A percentile compares a stretch with the other conserved stretches of the same genome.
Conservation (phyloP, 345 rosid genomes). For the Hibiscus mutabilis region DNA sequence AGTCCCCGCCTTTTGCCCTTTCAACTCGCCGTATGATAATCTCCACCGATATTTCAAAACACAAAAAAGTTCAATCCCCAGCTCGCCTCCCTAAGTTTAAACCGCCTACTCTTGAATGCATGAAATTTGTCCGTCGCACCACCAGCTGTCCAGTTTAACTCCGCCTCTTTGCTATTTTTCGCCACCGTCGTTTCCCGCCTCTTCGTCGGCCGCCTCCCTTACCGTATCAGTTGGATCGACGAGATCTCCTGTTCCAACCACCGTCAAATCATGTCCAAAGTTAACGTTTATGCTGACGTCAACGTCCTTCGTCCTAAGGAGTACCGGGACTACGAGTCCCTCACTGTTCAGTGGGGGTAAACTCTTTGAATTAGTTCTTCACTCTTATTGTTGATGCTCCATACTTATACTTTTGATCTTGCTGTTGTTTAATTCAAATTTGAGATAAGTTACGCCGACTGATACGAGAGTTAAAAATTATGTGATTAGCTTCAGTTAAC, state of each 20-base stretch:
- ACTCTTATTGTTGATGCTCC: neutral
- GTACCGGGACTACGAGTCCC: neutral
- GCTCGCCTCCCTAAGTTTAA: too few relatives aligned
- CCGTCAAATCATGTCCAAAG: neutral
- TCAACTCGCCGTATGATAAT: neutral
- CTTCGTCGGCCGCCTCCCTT: constrained; percentile 24
- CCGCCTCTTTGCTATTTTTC: constrained; percentile 40
- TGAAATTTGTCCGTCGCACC: constrained; percentile 18
- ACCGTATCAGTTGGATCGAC: neutral
- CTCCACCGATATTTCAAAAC: neutral
- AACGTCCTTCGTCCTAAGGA: neutral
- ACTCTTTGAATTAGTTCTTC: neutral
- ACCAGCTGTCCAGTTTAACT: constrained; percentile 10
- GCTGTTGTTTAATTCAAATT: neutral
- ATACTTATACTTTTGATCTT: neutral
- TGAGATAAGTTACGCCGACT: neutral
- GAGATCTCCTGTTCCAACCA: neutral
- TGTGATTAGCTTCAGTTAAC: neutral
- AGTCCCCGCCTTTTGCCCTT: neutral
- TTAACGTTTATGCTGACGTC: neutral
- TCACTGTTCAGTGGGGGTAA: neutral
- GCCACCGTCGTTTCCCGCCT: constrained; percentile 39
- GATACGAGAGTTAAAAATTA: neutral
- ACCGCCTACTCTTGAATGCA: neutral
- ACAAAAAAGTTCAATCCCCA: neutral